Evolutionary conservation across 257 asterid genomes (phyloP).

Genomic region (Ballota nigra): DNA sequence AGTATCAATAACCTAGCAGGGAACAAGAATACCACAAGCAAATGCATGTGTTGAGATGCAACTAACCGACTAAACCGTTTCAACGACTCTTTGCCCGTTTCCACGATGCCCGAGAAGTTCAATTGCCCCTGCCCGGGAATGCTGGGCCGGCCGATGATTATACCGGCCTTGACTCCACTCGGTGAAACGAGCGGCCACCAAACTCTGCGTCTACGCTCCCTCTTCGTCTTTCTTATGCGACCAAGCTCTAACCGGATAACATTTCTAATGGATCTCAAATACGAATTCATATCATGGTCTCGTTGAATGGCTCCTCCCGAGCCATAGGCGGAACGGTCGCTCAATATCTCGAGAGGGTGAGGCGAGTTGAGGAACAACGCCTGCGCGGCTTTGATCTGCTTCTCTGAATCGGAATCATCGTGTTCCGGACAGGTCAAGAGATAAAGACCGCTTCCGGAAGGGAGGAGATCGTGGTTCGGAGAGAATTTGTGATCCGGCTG

Average conservation of each 20-base stretch:
- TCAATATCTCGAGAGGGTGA: slow-evolving; percentile 90
- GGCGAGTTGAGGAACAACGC: slow-evolving; percentile 68
- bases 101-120: slow-evolving; percentile 54
- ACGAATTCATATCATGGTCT: slow-evolving; percentile 87
- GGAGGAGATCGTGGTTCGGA: slow-evolving; percentile 87
- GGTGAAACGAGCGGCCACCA: slow-evolving; percentile 72
- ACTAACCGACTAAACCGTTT: slow-evolving; percentile 61
- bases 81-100: slow-evolving; percentile 61
- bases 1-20: slow-evolving; percentile 65
- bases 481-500: slow-evolving; percentile 84
- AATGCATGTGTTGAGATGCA: slow-evolving; percentile 77
- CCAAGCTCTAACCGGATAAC: slow-evolving; percentile 70
- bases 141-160: slow-evolving; percentile 31
- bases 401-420: slow-evolving; percentile 48
- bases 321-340: slow-evolving; percentile 88
- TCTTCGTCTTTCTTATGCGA: slow-evolving; percentile 51
- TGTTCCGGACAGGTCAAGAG: slow-evolving; percentile 45
- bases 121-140: slow-evolving; percentile 39
- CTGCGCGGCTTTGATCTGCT: slow-evolving; percentile 63
- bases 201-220: slow-evolving; percentile 49
- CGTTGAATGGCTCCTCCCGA: slow-evolving; percentile 77
- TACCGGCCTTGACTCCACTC: slow-evolving; percentile 40
- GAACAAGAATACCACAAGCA: slow-evolving; percentile 70
- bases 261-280: slow-evolving; percentile 54
- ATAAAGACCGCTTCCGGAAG: slow-evolving; percentile 84